Base-by-base conservation (phyloP, 495 filamentous ascomycete genomes). In the Xylaria palmicola region DNA sequence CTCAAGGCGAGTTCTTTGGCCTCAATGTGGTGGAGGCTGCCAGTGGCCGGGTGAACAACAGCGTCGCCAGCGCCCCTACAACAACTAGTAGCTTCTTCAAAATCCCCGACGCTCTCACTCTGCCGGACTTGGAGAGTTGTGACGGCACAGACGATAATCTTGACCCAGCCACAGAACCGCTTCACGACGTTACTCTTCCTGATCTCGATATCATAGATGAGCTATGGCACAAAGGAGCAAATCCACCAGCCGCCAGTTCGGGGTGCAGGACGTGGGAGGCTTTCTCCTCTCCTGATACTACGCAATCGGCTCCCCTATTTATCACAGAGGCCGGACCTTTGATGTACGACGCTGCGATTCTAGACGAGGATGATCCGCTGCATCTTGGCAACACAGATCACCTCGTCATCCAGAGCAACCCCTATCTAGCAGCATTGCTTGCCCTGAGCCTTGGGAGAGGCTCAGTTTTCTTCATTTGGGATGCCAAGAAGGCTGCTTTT, bases 391-490 rank as follows among this genome's bases (percentile, higher is more conserved):
- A 66, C 36, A 56, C 63, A 7, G 60, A 72, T 2, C 51, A 65
- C 7, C 65, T 72, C 27, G 61, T 81, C 10, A 60, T 83, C 15
- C 74, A 73, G 34, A 65, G 79, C 17, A 75, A 79, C 41, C 61
- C 81, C 1, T 86, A 90, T 63, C 69, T 87, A 34, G 69, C 83
- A 47, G 87, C 85, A 22, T 73, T 97, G 19, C 71, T 90, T 36
- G 83, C 85, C 50, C 81, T 97, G 9, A 90, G 88, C 0, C 78
- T 97, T 2, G 94, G 94, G 5, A 83, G 91, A 74, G 88, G 85
- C 50, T 97, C 93, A 0, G 72, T 88, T 9, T 82, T 97, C 48
- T 97, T 95, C 72, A 70, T 70, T 1, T 96, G 87, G 77, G 79
- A 91, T 56, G 67, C 79, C 29, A 68, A 76, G 24, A 82, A 79